Evolutionary conservation across 345 rosid genomes (phyloP).

Genomic region (Alliaria petiolata): DNA sequence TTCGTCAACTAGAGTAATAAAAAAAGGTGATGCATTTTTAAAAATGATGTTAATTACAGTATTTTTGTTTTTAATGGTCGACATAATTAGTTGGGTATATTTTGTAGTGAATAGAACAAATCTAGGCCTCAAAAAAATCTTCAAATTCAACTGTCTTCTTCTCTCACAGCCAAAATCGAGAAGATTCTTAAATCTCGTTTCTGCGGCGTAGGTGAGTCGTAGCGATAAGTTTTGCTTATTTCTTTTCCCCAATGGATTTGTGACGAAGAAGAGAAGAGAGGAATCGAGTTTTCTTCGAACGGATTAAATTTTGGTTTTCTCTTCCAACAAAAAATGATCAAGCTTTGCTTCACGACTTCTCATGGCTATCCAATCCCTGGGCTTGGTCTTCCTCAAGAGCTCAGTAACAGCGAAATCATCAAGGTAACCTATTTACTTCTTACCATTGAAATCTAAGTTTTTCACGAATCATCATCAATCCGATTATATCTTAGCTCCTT

Average conservation of each 20-base stretch:
- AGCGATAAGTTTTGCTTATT: constrained; percentile 27
- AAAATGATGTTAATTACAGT: too few species aligned
- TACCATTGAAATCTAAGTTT: not conserved
- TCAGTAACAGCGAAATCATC: constrained; percentile 37
- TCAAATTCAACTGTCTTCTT: constrained; percentile 21
- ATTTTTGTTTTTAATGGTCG: not conserved
- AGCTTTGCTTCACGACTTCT: constrained; percentile 68
- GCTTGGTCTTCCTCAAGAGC: constrained; percentile 39
- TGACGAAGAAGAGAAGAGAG: constrained; percentile 9
- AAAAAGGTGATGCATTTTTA: not conserved
- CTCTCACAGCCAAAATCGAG: constrained; percentile 27
- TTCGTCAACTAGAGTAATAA: constrained; percentile 8
- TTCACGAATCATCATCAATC: not conserved
- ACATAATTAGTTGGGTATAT: not conserved
- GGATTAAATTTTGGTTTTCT: constrained; percentile 34
- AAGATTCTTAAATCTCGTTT: constrained; percentile 34
- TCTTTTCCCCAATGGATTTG: constrained; percentile 8
- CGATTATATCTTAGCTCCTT: not conserved
- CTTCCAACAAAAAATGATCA: constrained; percentile 39
- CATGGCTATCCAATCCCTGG: constrained; percentile 46
- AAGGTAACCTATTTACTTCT: constrained; percentile 37
- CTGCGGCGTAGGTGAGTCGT: constrained; percentile 23
- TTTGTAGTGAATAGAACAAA: not conserved
- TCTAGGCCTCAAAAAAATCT: constrained; percentile 20
- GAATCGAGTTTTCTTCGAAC: constrained; percentile 5